These are phyloP conservation scores for Imleria badia DNA, from an alignment of 768 basidiomycete species.

Conservation along the genomic window DNA sequence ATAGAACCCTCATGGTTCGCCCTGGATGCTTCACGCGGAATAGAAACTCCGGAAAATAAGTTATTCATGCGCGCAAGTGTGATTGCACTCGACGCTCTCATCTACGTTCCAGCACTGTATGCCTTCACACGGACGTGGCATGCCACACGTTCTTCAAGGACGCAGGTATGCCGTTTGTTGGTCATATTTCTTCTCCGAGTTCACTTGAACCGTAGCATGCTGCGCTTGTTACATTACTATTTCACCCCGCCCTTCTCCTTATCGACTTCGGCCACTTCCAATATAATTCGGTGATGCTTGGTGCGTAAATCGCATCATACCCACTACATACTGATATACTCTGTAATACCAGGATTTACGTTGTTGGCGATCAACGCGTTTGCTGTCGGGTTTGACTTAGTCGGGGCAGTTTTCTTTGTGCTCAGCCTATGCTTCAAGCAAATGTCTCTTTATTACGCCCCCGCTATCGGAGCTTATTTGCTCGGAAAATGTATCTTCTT, in stretches of 20 bases:
- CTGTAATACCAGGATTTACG: slow-evolving; percentile 54
- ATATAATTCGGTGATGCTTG: slow-evolving; percentile 94
- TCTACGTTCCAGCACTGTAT: slow-evolving; percentile 75
- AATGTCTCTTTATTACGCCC: slow-evolving; percentile 94
- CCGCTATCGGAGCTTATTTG: slow-evolving; percentile 88
- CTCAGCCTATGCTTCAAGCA: slow-evolving; percentile 92
- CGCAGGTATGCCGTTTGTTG: slow-evolving; percentile 54
- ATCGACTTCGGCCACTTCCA: slow-evolving; percentile 96
- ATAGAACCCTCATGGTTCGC: slow-evolving; percentile 69
- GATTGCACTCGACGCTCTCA: slow-evolving; percentile 58
- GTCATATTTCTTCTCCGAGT: not conserved
- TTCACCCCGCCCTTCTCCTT: slow-evolving; percentile 81
- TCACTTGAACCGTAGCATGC: slow-evolving; percentile 34
- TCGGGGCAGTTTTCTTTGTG: slow-evolving; percentile 80
- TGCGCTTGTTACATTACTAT: slow-evolving; percentile 67
- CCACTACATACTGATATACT: not conserved
- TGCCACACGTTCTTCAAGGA: slow-evolving; percentile 66
- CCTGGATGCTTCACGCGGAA: slow-evolving; percentile 65
- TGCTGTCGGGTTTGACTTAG: slow-evolving; percentile 61
- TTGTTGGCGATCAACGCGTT: slow-evolving; percentile 71
- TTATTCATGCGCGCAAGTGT: slow-evolving; percentile 83
- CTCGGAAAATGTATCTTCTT: slow-evolving; percentile 87
- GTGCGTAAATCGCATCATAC: slow-evolving; percentile 36
- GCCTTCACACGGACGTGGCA: slow-evolving; percentile 69
- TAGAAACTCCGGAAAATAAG: slow-evolving; percentile 64